Conservation (phyloP, 768 basidiomycete genomes). For the Rhizopogon sp. region DNA sequence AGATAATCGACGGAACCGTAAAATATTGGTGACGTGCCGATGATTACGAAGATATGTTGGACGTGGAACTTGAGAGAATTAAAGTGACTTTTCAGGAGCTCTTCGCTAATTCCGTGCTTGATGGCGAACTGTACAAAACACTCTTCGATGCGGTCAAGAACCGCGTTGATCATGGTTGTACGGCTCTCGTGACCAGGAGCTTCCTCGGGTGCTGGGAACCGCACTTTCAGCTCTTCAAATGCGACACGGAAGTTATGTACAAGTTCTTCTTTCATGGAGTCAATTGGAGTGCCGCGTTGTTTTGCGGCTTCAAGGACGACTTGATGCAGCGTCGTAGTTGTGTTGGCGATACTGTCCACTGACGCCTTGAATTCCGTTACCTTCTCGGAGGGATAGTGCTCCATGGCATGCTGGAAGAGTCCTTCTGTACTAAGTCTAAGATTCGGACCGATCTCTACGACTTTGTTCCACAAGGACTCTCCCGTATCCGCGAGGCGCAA, state of each 20-base stretch:
- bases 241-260: conserved; percentile 8
- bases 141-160: conserved; percentile 21
- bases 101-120: conserved; percentile 20
- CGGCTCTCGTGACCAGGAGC: conserved; percentile 27
- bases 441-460: not conserved
- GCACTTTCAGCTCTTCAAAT: conserved; percentile 16
- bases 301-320: not conserved
- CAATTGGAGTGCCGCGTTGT: not conserved
- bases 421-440: not conserved
- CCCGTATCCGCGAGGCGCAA: not conserved
- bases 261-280: conserved; percentile 19
- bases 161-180: conserved; percentile 9
- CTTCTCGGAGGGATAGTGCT: not conserved
- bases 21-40: conserved; percentile 8
- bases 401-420: not conserved
- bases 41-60: conserved; percentile 16
- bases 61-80: conserved; percentile 19
- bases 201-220: conserved; percentile 26
- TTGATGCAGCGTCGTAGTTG: not conserved
- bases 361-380: not conserved
- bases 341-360: not conserved
- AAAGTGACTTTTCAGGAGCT: conserved; percentile 16
- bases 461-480: not conserved
- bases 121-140: conserved; percentile 18
- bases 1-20: not conserved